phyloP scores from a whole-genome alignment of 345 rosid genomes.

The Punica granatum region DNA sequence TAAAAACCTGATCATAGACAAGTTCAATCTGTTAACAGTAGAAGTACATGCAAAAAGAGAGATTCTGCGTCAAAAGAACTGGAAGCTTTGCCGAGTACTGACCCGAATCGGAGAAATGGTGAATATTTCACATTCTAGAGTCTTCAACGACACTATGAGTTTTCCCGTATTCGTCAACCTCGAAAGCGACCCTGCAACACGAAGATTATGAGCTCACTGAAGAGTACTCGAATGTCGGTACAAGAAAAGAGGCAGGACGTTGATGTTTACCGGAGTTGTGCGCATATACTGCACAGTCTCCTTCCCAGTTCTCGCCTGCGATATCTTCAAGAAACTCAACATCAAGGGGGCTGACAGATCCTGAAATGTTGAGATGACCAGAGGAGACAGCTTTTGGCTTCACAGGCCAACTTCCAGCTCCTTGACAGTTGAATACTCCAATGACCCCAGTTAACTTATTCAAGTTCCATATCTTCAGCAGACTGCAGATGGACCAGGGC shows the following conservation, averaged over 20 bases:
- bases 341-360: constrained; percentile 30
- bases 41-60: background rate
- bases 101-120: constrained; percentile 47
- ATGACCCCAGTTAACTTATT: constrained; percentile 51
- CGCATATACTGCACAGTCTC: constrained; percentile 43
- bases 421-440: constrained; percentile 68
- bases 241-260: background rate
- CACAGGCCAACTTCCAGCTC: constrained; percentile 54
- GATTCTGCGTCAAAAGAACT: background rate
- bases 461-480: constrained; percentile 65
- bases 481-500: constrained; percentile 24
- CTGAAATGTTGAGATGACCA: constrained; percentile 23
- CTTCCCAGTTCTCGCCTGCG: constrained; percentile 42
- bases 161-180: constrained; percentile 30
- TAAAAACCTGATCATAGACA: constrained; percentile 25
- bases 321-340: constrained; percentile 43
- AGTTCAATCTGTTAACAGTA: background rate
- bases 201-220: background rate
- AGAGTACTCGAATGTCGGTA: background rate
- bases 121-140: constrained; percentile 39
- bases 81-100: constrained; percentile 9
- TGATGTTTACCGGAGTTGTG: constrained; percentile 32
- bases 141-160: constrained; percentile 28
- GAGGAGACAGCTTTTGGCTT: constrained; percentile 16
- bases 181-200: constrained; percentile 26